phyloP scores from a whole-genome alignment of 1,139 yeast species.

The Pichia sp. region DNA sequence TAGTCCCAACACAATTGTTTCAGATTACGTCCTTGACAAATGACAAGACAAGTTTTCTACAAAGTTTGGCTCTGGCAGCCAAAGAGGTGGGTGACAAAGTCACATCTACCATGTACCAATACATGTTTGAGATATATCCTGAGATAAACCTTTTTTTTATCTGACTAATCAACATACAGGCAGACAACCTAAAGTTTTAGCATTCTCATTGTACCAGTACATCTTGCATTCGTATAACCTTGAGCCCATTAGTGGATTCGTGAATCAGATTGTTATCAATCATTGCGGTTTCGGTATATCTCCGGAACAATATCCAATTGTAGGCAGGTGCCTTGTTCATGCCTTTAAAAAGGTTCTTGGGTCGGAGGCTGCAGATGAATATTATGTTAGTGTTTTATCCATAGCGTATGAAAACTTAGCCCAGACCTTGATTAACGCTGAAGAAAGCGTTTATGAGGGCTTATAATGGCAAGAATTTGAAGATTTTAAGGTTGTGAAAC shows the following conservation, averaged over 20 bases:
- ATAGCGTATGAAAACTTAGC: constrained; percentile 65
- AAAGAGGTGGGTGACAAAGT: constrained; percentile 53
- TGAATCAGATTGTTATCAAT: constrained; percentile 58
- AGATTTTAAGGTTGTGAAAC: constrained; percentile 44
- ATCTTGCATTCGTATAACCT: constrained; percentile 63
- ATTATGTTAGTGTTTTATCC: constrained; percentile 61
- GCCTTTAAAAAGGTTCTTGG: constrained; percentile 58
- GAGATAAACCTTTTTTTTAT: constrained; percentile 59
- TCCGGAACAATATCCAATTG: constrained; percentile 64
- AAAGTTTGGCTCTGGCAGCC: constrained; percentile 44
- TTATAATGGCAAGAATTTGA: constrained; percentile 31
- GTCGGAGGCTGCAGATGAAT: constrained; percentile 49
- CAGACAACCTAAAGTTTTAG: constrained; percentile 62
- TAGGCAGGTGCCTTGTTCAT: constrained; percentile 51
- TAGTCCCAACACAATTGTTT: no score
- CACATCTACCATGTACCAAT: constrained; percentile 51
- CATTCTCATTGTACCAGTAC: constrained; percentile 57
- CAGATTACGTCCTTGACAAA: no score
- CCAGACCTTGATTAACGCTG: constrained; percentile 54
- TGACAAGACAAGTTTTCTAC: constrained; percentile 16
- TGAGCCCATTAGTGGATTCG: constrained; percentile 50
- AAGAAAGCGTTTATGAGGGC: constrained; percentile 43
- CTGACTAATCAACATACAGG: constrained; percentile 52
- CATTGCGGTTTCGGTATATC: constrained; percentile 61
- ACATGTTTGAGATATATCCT: constrained; percentile 52